Conservation (phyloP, 78 protist species). For the Andalucia godoyi region DNA sequence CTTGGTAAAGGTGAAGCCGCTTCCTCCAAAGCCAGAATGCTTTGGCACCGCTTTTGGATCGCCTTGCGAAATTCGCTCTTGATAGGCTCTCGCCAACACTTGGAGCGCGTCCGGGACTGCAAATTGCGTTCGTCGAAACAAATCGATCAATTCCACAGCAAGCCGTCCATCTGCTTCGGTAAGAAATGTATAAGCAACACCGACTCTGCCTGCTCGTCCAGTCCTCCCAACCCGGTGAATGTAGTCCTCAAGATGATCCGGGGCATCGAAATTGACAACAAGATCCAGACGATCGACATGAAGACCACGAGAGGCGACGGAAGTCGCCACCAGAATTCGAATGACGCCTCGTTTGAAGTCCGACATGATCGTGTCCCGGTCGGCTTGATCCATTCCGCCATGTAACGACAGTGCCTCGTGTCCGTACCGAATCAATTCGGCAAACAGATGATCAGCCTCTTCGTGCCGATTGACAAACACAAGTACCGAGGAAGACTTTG, state of each 20-base stretch:
- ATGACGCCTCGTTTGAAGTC: slow-evolving; percentile 62
- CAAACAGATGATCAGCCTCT: slow-evolving; percentile 60
- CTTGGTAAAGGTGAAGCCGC: slow-evolving; percentile 58
- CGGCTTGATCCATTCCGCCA: slow-evolving; percentile 90
- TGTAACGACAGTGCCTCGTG: slow-evolving; percentile 76
- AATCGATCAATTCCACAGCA: slow-evolving; percentile 49
- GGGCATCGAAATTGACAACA: slow-evolving; percentile 87
- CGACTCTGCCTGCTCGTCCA: slow-evolving; percentile 89
- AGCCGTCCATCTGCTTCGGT: slow-evolving; percentile 50
- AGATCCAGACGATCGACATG: slow-evolving; percentile 77
- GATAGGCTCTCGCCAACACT: not conserved
- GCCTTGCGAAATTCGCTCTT: slow-evolving; percentile 18
- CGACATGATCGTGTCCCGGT: slow-evolving; percentile 71
- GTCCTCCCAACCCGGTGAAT: slow-evolving; percentile 95
- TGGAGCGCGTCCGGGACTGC: slow-evolving; percentile 30
- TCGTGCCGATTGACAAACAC: slow-evolving; percentile 84
- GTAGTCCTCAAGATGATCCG: slow-evolving; percentile 91
- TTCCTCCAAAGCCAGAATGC: slow-evolving; percentile 44
- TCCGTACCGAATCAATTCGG: slow-evolving; percentile 19
- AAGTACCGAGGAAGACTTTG: slow-evolving; percentile 14
- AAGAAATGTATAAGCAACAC: slow-evolving; percentile 82
- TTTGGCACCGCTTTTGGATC: slow-evolving; percentile 19
- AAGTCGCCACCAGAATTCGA: slow-evolving; percentile 84
- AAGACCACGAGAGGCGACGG: slow-evolving; percentile 96
- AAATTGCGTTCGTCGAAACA: slow-evolving; percentile 15